Conservation (phyloP, 2,329 filamentous ascomycete species). For the Verticillium tricorpus region DNA sequence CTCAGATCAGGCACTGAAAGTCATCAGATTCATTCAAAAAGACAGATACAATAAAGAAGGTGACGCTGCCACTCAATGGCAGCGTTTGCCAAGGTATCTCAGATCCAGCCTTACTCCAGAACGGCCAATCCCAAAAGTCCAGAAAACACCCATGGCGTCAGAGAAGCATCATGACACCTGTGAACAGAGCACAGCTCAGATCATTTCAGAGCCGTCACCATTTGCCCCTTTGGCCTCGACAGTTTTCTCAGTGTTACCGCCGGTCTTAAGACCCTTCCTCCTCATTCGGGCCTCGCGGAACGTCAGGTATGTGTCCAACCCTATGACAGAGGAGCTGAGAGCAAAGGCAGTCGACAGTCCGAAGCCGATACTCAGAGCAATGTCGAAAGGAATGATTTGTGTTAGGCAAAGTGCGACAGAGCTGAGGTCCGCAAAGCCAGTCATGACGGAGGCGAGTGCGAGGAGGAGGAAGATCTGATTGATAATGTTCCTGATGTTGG, state of each 20-base stretch:
- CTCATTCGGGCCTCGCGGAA: conserved; percentile 4
- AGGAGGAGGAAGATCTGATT: conserved; percentile 23
- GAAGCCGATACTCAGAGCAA: conserved; percentile 19
- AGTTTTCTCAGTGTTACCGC: neutral
- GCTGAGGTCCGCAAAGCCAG: conserved; percentile 23
- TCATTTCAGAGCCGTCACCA: neutral
- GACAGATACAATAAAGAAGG: neutral
- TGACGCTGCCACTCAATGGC: neutral
- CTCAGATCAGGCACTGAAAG: too few relatives aligned
- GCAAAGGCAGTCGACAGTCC: conserved; percentile 16
- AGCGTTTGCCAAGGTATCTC: neutral
- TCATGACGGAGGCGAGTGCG: conserved; percentile 15
- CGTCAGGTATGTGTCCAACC: conserved; percentile 14
- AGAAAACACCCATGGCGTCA: neutral
- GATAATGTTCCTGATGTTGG: conserved; percentile 11
- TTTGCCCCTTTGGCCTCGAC: neutral
- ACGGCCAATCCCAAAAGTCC: neutral
- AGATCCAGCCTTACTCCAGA: neutral
- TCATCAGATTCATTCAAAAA: neutral
- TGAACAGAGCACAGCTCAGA: neutral
- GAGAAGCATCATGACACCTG: neutral
- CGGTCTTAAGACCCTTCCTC: conserved; percentile 5
- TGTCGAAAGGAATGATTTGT: conserved; percentile 20
- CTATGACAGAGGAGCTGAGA: conserved; percentile 16
- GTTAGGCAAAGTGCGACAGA: conserved; percentile 21